A percentile compares a stretch with the other conserved stretches of the same genome.
phyloP scores from a whole-genome alignment of 306 rosid genomes.

The Cucurbita moschata region DNA sequence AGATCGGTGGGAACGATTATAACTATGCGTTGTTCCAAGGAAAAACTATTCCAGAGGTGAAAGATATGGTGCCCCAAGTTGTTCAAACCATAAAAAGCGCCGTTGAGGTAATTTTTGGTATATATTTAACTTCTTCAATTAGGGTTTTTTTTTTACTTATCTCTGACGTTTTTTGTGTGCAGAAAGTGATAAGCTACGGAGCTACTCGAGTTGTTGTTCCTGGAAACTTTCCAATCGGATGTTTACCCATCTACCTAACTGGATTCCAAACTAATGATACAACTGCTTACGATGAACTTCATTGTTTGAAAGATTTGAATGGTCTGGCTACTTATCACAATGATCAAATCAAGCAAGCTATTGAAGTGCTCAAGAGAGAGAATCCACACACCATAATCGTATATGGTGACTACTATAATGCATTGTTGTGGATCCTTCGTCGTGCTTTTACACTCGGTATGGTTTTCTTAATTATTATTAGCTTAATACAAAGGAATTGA shows the following conservation, averaged over 20 bases:
- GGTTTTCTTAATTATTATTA: background rate
- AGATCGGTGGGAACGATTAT: slow-evolving; percentile 12
- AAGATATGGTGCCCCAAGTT: slow-evolving; percentile 9
- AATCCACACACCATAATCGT: background rate
- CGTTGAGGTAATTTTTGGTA: background rate
- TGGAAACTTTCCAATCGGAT: slow-evolving; percentile 11
- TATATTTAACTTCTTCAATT: background rate
- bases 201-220: slow-evolving; percentile 9
- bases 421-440: background rate
- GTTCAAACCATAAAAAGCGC: slow-evolving; percentile 8
- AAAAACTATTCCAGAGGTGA: background rate
- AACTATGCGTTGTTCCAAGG: slow-evolving; percentile 2
- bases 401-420: background rate
- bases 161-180: background rate
- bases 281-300: background rate
- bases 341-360: background rate
- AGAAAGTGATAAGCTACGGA: slow-evolving; percentile 9
- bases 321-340: slow-evolving; percentile 3
- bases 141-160: background rate
- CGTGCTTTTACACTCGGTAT: background rate
- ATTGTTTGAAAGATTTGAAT: slow-evolving; percentile 1
- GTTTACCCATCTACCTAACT: slow-evolving; percentile 7
- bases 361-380: background rate
- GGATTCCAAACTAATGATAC: background rate
- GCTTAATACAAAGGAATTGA: no score